Conservation (phyloP, 169 alveolate species). For the Plasmodium coatneyi region DNA sequence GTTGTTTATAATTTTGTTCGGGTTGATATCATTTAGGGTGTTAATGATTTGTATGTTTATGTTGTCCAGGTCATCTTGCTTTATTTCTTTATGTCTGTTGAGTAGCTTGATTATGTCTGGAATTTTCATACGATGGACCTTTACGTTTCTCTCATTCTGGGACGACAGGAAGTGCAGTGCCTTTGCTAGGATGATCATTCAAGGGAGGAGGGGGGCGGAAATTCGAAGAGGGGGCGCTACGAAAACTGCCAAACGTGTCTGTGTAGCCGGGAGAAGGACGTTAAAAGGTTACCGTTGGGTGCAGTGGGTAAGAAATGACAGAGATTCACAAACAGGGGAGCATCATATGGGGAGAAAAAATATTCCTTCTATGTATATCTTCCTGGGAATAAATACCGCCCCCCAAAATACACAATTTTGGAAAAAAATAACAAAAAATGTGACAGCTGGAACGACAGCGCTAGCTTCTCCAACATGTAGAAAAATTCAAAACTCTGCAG, state of each 20-base stretch:
- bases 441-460: not conserved
- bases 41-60: conserved; percentile 71
- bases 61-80: conserved; percentile 47
- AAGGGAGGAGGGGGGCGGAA: not conserved
- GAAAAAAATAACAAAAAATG: not conserved
- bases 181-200: conserved; percentile 36
- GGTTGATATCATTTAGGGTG: conserved; percentile 49
- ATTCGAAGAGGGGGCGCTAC: not conserved
- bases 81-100: conserved; percentile 27
- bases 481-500: not conserved
- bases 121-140: conserved; percentile 57
- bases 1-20: conserved; percentile 57
- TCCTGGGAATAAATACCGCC: not conserved
- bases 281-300: not conserved
- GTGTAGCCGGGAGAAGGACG: not conserved
- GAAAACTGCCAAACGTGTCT: not conserved
- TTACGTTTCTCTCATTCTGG: conserved; percentile 33
- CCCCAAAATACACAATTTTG: not conserved
- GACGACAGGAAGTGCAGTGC: conserved; percentile 4
- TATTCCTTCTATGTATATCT: not conserved
- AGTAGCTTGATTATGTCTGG: conserved; percentile 35
- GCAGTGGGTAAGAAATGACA: not conserved
- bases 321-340: not conserved
- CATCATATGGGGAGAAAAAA: not conserved
- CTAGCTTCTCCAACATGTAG: not conserved